Conservation (phyloP, 768 basidiomycete genomes). For the Lyophyllum atratum region DNA sequence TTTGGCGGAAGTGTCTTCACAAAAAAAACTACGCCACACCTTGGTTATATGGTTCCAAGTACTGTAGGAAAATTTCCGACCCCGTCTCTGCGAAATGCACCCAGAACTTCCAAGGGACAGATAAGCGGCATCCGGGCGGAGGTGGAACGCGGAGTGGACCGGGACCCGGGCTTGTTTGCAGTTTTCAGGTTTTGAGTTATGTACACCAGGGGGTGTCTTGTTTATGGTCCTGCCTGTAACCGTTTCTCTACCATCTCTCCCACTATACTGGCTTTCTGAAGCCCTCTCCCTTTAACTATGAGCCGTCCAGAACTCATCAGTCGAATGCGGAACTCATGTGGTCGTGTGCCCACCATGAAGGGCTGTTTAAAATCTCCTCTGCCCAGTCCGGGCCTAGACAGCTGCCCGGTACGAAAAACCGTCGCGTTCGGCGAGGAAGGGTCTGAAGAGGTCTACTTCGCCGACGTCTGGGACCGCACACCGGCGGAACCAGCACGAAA, state of each 20-base stretch:
- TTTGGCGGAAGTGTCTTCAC: background rate
- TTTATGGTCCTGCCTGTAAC: slow-evolving; percentile 5
- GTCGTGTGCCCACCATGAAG: slow-evolving; percentile 32
- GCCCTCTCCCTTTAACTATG: background rate
- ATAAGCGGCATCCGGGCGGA: slow-evolving; percentile 5
- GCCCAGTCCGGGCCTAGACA: slow-evolving; percentile 21
- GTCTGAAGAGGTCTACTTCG: slow-evolving; percentile 59
- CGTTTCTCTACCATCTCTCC: background rate
- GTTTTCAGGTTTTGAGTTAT: slow-evolving; percentile 7
- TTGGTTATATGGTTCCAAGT: background rate
- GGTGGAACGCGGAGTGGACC: slow-evolving; percentile 9
- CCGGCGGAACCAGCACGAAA: slow-evolving; percentile 64
- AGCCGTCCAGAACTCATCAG: background rate
- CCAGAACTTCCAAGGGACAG: background rate
- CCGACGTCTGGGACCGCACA: slow-evolving; percentile 82
- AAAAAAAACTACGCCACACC: background rate
- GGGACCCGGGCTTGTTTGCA: background rate
- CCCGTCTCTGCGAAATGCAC: background rate
- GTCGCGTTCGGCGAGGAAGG: slow-evolving; percentile 63
- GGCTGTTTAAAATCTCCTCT: slow-evolving; percentile 38
- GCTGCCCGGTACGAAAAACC: slow-evolving; percentile 41
- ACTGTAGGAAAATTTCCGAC: background rate
- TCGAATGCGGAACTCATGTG: slow-evolving; percentile 6
- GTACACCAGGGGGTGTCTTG: slow-evolving; percentile 3
- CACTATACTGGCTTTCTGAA: background rate